Evolutionary conservation across 2,329 filamentous ascomycete genomes (phyloP), one percentile per base, ranked within the genome.

Genomic region (Escovopsis weberi): DNA sequence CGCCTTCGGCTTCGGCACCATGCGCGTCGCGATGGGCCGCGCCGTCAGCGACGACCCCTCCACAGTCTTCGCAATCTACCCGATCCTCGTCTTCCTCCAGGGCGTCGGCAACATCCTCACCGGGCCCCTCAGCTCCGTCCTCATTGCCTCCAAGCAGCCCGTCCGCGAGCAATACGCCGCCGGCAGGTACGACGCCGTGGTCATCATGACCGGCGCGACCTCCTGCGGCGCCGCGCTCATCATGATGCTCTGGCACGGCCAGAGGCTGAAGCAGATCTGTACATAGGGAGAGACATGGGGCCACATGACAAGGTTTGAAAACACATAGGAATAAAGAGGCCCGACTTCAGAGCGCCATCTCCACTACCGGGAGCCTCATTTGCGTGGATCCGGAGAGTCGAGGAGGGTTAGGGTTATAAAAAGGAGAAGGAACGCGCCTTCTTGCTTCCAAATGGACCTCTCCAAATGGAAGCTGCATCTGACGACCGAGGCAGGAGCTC

Each of bases 91-190:
- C 5, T 58, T 58, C 42, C 39, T 52, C 18, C 52, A 59, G 44
- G 58, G 57, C 3, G 44, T 59, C 10, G 58, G 58, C 0, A 59
- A 59, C 45, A 48, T 61, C 23, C 38, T 55, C 8, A 53, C 52
- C 6, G 57, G 56, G 0, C 57, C 57, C 2, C 50, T 59, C 9
- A 58, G 55, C 38, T 50, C 51, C 2, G 50, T 42, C 30, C 43
- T 59, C 41, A 42, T 59, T 32, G 43, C 45, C 19, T 42, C 44
- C 9, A 43, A 32, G 4, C 41, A 33, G 4, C 38, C 26, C 9
- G 36, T 77, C 6, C 38, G 15, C 2, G 40, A 39, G 18, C 33
- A 37, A n/a, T 50, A 43, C 23, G 48, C 42, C n/a, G 44, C 45
- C 4, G 47, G 45, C 9, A 45, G 47, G 33, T 50, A 48, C 2